Conservation (phyloP, 805 yeast genomes). For the Ascoidea tarda region DNA sequence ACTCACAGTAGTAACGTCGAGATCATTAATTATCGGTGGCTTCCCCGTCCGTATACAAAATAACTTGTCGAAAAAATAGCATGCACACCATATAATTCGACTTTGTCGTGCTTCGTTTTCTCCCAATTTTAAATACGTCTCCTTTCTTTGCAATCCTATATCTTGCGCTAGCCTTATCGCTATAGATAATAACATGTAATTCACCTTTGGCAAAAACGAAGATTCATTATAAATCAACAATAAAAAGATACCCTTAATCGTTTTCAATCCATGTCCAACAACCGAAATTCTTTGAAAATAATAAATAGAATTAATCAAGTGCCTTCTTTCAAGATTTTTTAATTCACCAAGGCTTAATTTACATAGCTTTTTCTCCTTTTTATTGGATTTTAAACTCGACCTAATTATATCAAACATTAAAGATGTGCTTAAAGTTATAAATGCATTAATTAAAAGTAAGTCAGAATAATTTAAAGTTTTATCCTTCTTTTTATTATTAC, state of each 20-base stretch:
- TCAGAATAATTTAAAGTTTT: too few species aligned
- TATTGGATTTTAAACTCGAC: too few species aligned
- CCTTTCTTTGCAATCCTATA: slow-evolving; percentile 40
- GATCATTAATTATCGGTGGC: slow-evolving; percentile 29
- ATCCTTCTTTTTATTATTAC: neutral
- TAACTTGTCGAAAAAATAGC: slow-evolving; percentile 32
- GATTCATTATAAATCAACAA: slow-evolving; percentile 24
- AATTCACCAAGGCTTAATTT: neutral
- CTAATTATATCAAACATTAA: too few species aligned
- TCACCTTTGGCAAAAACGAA: slow-evolving; percentile 25
- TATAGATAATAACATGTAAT: slow-evolving; percentile 26
- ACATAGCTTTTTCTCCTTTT: too few species aligned
- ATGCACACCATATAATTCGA: slow-evolving; percentile 32
- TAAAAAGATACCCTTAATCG: slow-evolving; percentile 38
- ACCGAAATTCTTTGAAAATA: neutral
- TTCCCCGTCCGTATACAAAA: slow-evolving; percentile 31
- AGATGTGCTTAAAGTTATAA: too few species aligned
- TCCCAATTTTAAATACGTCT: slow-evolving; percentile 23
- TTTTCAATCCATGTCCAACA: slow-evolving; percentile 23
- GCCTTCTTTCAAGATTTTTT: neutral
- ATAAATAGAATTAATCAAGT: neutral
- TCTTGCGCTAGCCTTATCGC: slow-evolving; percentile 42
- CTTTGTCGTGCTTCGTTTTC: slow-evolving; percentile 23
- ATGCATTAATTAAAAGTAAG: too few species aligned
- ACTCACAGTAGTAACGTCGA: slow-evolving; percentile 21